Conservation (phyloP, 164 flowering plant species). For the Vitis riparia region DNA sequence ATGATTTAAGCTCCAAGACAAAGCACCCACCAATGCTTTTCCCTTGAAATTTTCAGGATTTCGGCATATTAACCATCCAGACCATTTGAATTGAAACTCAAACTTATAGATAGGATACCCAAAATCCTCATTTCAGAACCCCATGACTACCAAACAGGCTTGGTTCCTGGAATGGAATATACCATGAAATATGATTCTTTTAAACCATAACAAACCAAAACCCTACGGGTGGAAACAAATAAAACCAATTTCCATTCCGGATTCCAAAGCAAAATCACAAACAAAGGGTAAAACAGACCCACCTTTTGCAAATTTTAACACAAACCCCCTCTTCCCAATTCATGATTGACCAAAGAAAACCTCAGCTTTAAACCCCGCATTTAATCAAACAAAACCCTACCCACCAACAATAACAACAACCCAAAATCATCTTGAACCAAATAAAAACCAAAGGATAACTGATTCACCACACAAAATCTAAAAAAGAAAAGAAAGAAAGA, state of each 20-base stretch:
- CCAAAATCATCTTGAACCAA: neutral
- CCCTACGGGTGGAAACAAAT: neutral
- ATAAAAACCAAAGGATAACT: neutral
- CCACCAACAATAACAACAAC: neutral
- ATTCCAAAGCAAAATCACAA: constrained; percentile 4
- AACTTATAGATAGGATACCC: too few relatives aligned
- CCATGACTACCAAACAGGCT: too few relatives aligned
- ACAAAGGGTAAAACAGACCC: neutral
- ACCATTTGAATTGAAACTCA: too few relatives aligned
- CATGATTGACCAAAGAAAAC: neutral
- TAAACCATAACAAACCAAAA: neutral
- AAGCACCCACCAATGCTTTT: too few relatives aligned
- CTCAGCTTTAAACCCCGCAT: neutral
- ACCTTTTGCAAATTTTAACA: neutral
- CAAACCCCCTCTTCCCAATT: neutral
- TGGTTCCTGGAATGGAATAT: neutral
- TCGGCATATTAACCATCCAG: too few relatives aligned
- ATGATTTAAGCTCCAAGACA: too few relatives aligned
- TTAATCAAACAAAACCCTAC: constrained; percentile 1
- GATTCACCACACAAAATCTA: neutral
- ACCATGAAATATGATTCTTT: neutral
- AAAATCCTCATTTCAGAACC: too few relatives aligned
- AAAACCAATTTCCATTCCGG: neutral
- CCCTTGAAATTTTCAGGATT: too few relatives aligned
- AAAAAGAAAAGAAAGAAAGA: too few relatives aligned